Base-by-base conservation (phyloP, 2,329 filamentous ascomycete genomes). In the Eutypella sp. region DNA sequence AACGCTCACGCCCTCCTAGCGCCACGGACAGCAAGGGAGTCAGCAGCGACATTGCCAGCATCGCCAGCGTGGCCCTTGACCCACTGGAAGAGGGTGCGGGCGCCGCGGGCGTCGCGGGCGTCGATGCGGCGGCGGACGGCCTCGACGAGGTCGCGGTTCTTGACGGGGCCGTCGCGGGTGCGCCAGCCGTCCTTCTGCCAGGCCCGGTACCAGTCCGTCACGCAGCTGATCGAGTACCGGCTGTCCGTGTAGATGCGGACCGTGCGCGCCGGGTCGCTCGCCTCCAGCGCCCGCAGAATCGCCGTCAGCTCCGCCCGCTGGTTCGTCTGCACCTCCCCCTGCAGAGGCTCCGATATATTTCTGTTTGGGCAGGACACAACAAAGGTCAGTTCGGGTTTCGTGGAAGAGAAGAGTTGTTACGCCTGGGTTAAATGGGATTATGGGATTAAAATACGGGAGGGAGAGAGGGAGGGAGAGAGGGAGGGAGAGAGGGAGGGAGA, bases 281-380 rank as follows among this genome's bases (percentile, higher is more conserved):
- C 79, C 59, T 96, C 82, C 19, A 97, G 74, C 1, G 91, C 91
- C 47, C 91, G 85, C 24, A 88, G 73, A 51, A 97, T 85, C 7
- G 90, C 93, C 20, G 87, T 91, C 47, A 99, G 74, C 69, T 99
- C 93, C n/a, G 92, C 93, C 3, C 93, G 87, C 65, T 97, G 89
- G 63, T 99, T 99, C 1, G 93, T 97, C 67, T 97, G 93, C 9
- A 76, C 74, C 15, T 76, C 72, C 42, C 89, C 89, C 42, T 75
- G 68, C 2, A 96, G 78, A 4, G 83, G 81, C 66, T 95, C 90
- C 11, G 87, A 88, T 20, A 95, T 63, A 60, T 84, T 84, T 52
- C 74, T 77, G 44, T n/a, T n/a, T n/a, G n/a, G n/a, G n/a, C n/a
- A n/a, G n/a, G n/a, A n/a, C n/a, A n/a, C n/a, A n/a, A n/a, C n/a